phyloP scores from a whole-genome alignment of 1,284 basidiomycete genomes.

The Kwoniella shivajii region DNA sequence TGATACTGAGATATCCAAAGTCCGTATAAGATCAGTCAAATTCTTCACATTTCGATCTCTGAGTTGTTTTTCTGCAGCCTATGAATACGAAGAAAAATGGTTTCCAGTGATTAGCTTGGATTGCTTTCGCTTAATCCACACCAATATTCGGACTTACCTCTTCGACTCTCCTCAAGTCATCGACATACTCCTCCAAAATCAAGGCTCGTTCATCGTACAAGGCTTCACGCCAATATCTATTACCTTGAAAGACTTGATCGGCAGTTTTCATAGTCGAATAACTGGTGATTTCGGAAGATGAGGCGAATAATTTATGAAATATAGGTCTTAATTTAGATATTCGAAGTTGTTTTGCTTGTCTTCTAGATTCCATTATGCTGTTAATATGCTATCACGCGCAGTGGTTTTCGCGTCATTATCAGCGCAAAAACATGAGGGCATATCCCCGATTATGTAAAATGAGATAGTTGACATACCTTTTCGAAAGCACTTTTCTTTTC shows the following conservation, averaged over 20 bases:
- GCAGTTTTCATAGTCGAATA: conserved; percentile 86
- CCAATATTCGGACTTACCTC: conserved; percentile 67
- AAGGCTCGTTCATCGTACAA: conserved; percentile 78
- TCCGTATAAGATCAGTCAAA: conserved; percentile 75
- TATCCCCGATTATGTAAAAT: no score
- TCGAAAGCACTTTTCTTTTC: conserved; percentile 94
- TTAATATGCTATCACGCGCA: conserved; percentile 65
- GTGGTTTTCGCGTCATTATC: no score
- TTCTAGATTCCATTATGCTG: conserved; percentile 65
- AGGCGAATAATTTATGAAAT: conserved; percentile 76
- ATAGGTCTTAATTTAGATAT: conserved; percentile 79
- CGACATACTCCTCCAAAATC: conserved; percentile 86
- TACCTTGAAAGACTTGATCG: conserved; percentile 75
- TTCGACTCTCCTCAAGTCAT: conserved; percentile 79
- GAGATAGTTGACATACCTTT: conserved; percentile 65
- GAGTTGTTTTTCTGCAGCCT: conserved; percentile 75
- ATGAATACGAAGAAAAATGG: conserved; percentile 11
- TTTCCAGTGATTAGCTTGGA: no score
- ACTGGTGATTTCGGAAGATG: conserved; percentile 80
- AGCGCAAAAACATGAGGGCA: no score
- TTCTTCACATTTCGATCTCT: conserved; percentile 74
- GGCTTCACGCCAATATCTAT: conserved; percentile 84
- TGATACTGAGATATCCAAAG: conserved; percentile 79
- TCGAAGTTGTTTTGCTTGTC: conserved; percentile 76
- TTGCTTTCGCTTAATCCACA: no score